These are phyloP conservation scores for Diutina pseudorugosa DNA, from an alignment of 1,139 yeast species.

Conservation along the genomic window DNA sequence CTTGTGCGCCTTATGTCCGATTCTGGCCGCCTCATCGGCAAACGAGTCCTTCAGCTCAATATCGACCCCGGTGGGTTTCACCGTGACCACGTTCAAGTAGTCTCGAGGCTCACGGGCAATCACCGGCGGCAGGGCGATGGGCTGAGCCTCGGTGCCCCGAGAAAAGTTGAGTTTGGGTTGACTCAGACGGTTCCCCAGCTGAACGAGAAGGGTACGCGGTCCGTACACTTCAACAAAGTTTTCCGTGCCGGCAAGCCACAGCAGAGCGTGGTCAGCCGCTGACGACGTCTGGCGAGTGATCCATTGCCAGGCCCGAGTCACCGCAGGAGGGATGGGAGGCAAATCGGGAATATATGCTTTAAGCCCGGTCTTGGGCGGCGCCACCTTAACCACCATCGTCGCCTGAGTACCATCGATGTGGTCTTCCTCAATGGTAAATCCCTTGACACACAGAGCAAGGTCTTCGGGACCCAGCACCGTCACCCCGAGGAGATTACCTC, in stretches of 20 bases:
- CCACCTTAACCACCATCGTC: background rate
- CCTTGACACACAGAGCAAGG: conserved; percentile 23
- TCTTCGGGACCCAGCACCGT: conserved; percentile 41
- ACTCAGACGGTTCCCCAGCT: conserved; percentile 9
- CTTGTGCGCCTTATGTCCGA: background rate
- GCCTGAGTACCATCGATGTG: background rate
- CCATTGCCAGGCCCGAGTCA: background rate
- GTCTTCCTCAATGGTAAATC: conserved; percentile 7
- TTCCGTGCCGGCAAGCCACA: conserved; percentile 18
- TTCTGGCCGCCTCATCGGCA: background rate
- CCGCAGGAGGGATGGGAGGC: background rate
- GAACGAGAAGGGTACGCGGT: conserved; percentile 42
- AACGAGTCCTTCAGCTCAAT: background rate
- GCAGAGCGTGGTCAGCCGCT: background rate
- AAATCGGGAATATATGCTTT: background rate
- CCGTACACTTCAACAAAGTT: conserved; percentile 40
- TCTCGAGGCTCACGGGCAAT: background rate
- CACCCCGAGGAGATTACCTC: conserved; percentile 35
- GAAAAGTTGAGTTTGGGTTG: background rate
- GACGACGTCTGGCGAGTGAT: background rate
- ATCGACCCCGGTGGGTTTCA: background rate
- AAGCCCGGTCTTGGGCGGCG: background rate
- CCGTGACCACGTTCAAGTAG: conserved; percentile 1
- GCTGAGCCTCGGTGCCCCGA: background rate
- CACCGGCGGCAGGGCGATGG: background rate